Percentiles rank a stretch among this genome's conserved stretches.
These are phyloP conservation scores for Dryas drummondii DNA, from an alignment of 306 rosid genomes.

Conservation along the genomic window DNA sequence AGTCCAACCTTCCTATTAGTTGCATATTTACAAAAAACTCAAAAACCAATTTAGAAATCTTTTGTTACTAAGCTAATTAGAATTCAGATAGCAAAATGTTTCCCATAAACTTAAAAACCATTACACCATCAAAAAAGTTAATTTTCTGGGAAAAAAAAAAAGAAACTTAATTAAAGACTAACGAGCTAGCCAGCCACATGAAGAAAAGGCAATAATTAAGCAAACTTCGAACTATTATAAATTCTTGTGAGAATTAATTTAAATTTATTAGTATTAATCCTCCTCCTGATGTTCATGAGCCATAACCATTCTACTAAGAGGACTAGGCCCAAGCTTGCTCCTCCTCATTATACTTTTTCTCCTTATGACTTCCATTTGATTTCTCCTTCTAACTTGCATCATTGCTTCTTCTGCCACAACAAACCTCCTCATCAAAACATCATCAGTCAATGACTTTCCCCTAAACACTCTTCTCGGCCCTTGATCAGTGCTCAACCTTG, in stretches of 20 bases:
- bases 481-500: slow-evolving; percentile 59
- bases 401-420: slow-evolving; percentile 92
- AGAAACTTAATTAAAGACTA: too few species aligned
- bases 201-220: too few species aligned
- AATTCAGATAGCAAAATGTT: too few species aligned
- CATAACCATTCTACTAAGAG: slow-evolving; percentile 73
- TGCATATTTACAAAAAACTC: too few species aligned
- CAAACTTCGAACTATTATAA: too few species aligned
- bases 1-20: too few species aligned
- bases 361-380: slow-evolving; percentile 83
- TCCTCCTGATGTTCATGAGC: slow-evolving; percentile 31
- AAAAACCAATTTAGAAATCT: too few species aligned
- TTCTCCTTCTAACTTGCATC: slow-evolving; percentile 88
- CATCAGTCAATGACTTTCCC: slow-evolving; percentile 87
- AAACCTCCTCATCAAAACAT: slow-evolving; percentile 89
- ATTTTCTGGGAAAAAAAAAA: too few species aligned
- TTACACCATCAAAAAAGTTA: too few species aligned
- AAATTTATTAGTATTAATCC: neutral
- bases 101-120: too few species aligned
- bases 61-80: too few species aligned
- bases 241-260: neutral
- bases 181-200: too few species aligned
- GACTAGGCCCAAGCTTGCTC: slow-evolving; percentile 85
- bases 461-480: slow-evolving; percentile 65
- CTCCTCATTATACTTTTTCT: slow-evolving; percentile 62